Conservation (phyloP, 331 rosid species). For the Quercus tomentella region DNA sequence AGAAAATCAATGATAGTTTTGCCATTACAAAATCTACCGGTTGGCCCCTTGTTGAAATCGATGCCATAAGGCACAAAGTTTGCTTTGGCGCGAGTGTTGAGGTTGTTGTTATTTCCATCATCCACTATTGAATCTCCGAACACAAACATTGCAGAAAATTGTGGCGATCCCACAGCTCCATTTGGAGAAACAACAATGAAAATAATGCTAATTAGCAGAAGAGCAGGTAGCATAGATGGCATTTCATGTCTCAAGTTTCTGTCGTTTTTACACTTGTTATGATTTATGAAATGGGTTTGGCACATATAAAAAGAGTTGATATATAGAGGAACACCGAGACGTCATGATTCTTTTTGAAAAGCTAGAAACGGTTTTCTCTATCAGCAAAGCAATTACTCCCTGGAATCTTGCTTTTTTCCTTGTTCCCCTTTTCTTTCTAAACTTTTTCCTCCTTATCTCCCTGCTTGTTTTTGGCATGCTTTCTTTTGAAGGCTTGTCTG, state of each 20-base stretch:
- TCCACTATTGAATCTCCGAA: conserved; percentile 45
- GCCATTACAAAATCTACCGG: conserved; percentile 38
- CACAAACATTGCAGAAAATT: conserved; percentile 36
- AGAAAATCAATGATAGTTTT: conserved; percentile 24
- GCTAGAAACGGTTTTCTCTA: neutral
- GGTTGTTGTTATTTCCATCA: conserved; percentile 31
- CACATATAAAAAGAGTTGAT: neutral
- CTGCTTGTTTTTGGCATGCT: conserved; percentile 13
- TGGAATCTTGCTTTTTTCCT: neutral
- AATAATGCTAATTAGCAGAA: conserved; percentile 6
- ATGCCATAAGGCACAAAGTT: conserved; percentile 32
- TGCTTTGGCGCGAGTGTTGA: conserved; percentile 30
- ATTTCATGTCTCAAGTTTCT: neutral
- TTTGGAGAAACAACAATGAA: neutral
- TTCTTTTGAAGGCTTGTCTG: neutral
- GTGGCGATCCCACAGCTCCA: neutral
- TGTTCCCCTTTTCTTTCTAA: neutral
- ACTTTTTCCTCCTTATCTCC: neutral
- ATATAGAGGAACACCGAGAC: neutral
- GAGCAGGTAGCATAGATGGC: neutral
- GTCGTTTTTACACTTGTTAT: neutral
- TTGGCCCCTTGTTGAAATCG: conserved; percentile 28
- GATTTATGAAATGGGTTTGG: neutral
- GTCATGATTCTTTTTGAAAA: neutral
- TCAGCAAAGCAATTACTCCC: neutral